These are phyloP conservation scores for Limnomonas spitsbergensis DNA, from an alignment of 139 green algal species.

Conservation along the genomic window DNA sequence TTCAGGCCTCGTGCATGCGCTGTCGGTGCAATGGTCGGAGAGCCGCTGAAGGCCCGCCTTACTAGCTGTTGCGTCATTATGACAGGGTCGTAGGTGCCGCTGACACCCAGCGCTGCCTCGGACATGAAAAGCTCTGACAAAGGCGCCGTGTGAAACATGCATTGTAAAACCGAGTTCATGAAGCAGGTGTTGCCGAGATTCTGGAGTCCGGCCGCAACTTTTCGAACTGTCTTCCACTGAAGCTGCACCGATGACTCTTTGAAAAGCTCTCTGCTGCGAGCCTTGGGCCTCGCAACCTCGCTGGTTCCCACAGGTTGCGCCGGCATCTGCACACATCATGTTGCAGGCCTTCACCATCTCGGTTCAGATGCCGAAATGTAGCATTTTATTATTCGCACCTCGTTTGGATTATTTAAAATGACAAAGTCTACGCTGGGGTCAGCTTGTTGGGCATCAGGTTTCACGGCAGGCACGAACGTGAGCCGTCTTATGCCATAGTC, in stretches of 20 bases:
- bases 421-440: slow-evolving; percentile 46
- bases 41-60: not conserved
- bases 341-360: not conserved
- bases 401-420: slow-evolving; percentile 41
- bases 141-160: slow-evolving; percentile 84
- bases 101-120: not conserved
- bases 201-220: slow-evolving; percentile 63
- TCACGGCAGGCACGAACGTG: slow-evolving; percentile 59
- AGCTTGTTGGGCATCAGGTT: slow-evolving; percentile 43
- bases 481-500: slow-evolving; percentile 56
- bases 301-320: not conserved
- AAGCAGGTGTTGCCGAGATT: slow-evolving; percentile 99
- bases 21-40: not conserved
- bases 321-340: slow-evolving; percentile 31
- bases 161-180: slow-evolving; percentile 96
- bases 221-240: slow-evolving; percentile 41
- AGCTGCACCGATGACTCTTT: slow-evolving; percentile 43
- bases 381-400: slow-evolving; percentile 13
- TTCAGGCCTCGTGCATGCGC: slow-evolving; percentile 29
- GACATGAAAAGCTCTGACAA: slow-evolving; percentile 76
- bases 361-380: not conserved
- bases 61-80: slow-evolving; percentile 13
- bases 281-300: not conserved
- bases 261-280: slow-evolving; percentile 45
- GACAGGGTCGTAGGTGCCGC: not conserved